Conservation (phyloP, 2,329 filamentous ascomycete genomes). For the Phaeophleospora eucalypticola region DNA sequence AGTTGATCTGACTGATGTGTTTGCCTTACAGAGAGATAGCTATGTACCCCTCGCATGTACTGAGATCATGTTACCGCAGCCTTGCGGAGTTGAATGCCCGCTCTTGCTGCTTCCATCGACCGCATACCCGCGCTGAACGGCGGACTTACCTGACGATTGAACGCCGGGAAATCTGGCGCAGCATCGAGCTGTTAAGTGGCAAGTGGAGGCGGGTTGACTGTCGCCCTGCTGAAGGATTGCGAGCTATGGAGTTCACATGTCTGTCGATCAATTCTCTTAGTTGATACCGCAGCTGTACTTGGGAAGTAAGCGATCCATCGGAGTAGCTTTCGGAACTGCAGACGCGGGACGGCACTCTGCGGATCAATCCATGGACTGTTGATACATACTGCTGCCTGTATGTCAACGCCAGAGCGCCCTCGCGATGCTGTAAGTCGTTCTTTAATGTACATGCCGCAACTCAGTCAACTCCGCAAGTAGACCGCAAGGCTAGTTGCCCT, state of each 20-base stretch:
- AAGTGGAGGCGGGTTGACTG: conserved; percentile 1
- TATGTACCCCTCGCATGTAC: conserved; percentile 11
- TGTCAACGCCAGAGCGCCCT: conserved; percentile 2
- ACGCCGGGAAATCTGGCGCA: too few relatives aligned
- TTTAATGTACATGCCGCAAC: conserved; percentile 18
- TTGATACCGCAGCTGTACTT: too few relatives aligned
- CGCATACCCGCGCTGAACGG: not conserved
- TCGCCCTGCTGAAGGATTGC: not conserved
- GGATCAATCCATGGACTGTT: not conserved
- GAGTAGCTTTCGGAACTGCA: too few relatives aligned
- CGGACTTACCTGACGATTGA: too few relatives aligned
- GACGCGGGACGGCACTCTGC: too few relatives aligned
- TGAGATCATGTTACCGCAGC: too few relatives aligned
- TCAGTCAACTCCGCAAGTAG: not conserved
- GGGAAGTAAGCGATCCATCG: too few relatives aligned
- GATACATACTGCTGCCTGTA: not conserved
- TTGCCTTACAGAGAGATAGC: not conserved
- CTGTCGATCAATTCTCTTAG: too few relatives aligned
- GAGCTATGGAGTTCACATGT: not conserved
- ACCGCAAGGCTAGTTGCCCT: conserved; percentile 39
- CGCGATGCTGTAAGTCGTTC: conserved; percentile 15
- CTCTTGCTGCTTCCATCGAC: conserved; percentile 7
- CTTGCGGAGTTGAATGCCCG: conserved; percentile 1
- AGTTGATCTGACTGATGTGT: not conserved
- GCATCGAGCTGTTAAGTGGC: too few relatives aligned